These are phyloP conservation scores for Mortierella sp. DNA, from an alignment of 371 early-diverging fungal genomes.

Conservation along the genomic window DNA sequence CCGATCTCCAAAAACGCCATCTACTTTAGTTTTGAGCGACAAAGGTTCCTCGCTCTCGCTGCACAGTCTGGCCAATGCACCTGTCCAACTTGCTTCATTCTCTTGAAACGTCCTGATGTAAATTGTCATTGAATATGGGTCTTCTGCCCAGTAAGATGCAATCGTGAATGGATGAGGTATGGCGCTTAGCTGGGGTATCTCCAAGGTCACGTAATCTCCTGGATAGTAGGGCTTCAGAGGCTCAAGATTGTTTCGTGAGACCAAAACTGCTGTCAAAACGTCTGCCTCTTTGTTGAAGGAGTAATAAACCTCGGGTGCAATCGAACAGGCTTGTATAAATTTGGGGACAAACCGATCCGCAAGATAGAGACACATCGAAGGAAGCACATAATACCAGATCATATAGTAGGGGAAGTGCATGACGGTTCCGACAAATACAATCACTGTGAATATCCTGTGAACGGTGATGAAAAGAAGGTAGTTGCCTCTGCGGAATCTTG, in stretches of 20 bases:
- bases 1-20: slow-evolving; percentile 51
- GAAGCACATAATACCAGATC: slow-evolving; percentile 52
- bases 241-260: slow-evolving; percentile 27
- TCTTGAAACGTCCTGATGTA: slow-evolving; percentile 41
- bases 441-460: slow-evolving; percentile 32
- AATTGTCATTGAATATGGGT: slow-evolving; percentile 50
- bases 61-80: slow-evolving; percentile 31
- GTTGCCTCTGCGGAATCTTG: slow-evolving; percentile 25
- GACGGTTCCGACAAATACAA: slow-evolving; percentile 31
- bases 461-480: slow-evolving; percentile 28
- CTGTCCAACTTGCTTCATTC: slow-evolving; percentile 39
- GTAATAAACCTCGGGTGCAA: slow-evolving; percentile 32
- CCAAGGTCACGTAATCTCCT: slow-evolving; percentile 48
- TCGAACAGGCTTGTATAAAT: slow-evolving; percentile 36
- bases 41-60: slow-evolving; percentile 10
- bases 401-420: slow-evolving; percentile 47
- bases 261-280: slow-evolving; percentile 30
- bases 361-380: slow-evolving; percentile 41
- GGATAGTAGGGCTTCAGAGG: slow-evolving; percentile 54
- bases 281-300: slow-evolving; percentile 46
- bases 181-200: slow-evolving; percentile 33
- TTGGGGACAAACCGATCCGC: slow-evolving; percentile 49
- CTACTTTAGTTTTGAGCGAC: slow-evolving; percentile 24
- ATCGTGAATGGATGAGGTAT: slow-evolving; percentile 51
- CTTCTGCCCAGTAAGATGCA: slow-evolving; percentile 52